These are phyloP conservation scores for Dillenia suffruticosa DNA, from an alignment of 164 flowering plant genomes.

Conservation along the genomic window DNA sequence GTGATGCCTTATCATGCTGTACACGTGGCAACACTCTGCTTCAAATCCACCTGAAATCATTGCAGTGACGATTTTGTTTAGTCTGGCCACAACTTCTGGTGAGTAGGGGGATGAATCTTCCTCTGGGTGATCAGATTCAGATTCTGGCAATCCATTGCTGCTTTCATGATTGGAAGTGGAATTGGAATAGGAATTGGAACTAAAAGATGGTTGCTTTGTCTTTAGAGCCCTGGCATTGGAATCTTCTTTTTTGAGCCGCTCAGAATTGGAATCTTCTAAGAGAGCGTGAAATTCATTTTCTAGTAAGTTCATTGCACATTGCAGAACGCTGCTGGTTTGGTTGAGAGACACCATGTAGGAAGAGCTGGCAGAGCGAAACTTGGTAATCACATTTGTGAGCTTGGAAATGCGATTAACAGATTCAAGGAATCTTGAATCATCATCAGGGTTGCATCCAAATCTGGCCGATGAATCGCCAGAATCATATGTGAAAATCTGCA, in stretches of 20 bases:
- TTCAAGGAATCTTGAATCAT: conserved; percentile 24
- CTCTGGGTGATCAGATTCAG: conserved; percentile 7
- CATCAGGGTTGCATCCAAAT: conserved; percentile 20
- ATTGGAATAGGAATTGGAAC: conserved; percentile 4
- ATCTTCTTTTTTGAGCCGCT: neutral
- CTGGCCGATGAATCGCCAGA: neutral
- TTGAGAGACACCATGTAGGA: conserved; percentile 16
- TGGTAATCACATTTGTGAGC: conserved; percentile 16
- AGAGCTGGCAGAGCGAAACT: conserved; percentile 1
- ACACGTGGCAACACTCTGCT: conserved; percentile 57
- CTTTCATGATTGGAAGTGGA: neutral
- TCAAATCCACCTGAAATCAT: conserved; percentile 67
- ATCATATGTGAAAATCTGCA: conserved; percentile 19
- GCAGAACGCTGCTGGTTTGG: conserved; percentile 33
- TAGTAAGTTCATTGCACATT: conserved; percentile 51
- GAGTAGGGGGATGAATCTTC: conserved; percentile 36
- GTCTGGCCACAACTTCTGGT: conserved; percentile 23
- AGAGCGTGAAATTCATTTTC: conserved; percentile 65
- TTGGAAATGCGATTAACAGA: conserved; percentile 25
- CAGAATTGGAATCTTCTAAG: conserved; percentile 29
- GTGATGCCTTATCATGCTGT: conserved; percentile 33
- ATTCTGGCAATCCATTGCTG: conserved; percentile 10
- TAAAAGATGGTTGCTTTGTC: conserved; percentile 6
- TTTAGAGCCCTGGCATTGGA: neutral
- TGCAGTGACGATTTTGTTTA: conserved; percentile 37